Evolutionary conservation across 1,284 basidiomycete species (phyloP).

Genomic region (Rhodotorula glutinis): DNA sequence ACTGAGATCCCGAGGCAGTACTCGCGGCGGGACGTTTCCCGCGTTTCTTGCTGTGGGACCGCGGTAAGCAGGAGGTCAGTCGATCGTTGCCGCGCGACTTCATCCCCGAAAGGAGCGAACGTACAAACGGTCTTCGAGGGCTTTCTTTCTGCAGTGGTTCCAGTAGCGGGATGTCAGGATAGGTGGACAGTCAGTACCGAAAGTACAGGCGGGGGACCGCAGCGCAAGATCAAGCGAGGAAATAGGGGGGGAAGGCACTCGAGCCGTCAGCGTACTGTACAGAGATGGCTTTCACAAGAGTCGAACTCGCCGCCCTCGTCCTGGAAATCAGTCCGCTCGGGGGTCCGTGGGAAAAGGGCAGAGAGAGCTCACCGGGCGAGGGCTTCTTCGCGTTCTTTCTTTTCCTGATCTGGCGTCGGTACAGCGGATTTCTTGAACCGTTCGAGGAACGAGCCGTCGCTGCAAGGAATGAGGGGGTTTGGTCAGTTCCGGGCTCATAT

Average conservation of each 20-base stretch:
- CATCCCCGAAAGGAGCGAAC: not conserved
- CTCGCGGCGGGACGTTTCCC: slow-evolving; percentile 25
- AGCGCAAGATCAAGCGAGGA: not conserved
- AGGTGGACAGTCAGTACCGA: not conserved
- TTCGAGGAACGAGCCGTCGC: slow-evolving; percentile 35
- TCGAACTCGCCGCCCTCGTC: too few species aligned
- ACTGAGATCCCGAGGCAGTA: too few species aligned
- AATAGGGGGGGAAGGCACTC: not conserved
- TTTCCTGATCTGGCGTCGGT: slow-evolving; percentile 13
- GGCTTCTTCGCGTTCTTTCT: slow-evolving; percentile 28
- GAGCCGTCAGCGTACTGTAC: slow-evolving; percentile 16
- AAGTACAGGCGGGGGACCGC: not conserved
- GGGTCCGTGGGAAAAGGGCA: not conserved
- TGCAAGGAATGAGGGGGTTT: not conserved
- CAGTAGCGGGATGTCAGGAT: not conserved
- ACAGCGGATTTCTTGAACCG: slow-evolving; percentile 26
- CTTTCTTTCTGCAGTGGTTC: slow-evolving; percentile 18
- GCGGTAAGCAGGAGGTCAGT: too few species aligned
- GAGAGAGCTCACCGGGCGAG: slow-evolving; percentile 20
- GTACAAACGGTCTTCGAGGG: slow-evolving; percentile 27
- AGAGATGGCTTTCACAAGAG: not conserved
- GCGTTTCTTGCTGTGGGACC: slow-evolving; percentile 24
- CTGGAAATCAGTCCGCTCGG: not conserved
- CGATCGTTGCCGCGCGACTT: not conserved
- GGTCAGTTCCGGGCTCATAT: too few species aligned